Base-by-base conservation (phyloP, 352 stramenopile species). In the Globisporangium splendens region DNA sequence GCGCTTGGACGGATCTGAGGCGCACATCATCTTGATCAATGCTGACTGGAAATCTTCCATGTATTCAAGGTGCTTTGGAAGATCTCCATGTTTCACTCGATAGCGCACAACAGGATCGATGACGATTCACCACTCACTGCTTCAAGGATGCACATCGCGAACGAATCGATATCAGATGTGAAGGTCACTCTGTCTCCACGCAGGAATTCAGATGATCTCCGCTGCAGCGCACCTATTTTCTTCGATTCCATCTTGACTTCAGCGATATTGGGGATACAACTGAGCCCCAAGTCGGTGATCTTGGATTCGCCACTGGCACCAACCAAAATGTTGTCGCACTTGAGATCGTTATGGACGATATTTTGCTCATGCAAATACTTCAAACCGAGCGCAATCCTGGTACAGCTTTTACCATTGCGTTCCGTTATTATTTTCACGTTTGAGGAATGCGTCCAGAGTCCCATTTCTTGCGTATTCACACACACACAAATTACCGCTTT, bases 401-500 rank as follows among this genome's bases (percentile, higher is more conserved):
- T 59, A 46, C n/a, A 63, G 47, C 17, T 44, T 21, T 2, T 50
- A 35, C 56, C 56, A 62, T 17, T 7, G 24, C 10, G 8, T 8
- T 3, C 10, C 38, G 20, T 17, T 49, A 4, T 17, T 50, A 8
- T 17, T 15, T 15, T 46, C 18, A 20, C 24, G 38, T 17, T 38
- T 21, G 2, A 76, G 52, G 11, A 65, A 73, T 3, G 65, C 56
- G 11, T 31, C 59, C 15, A 77, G 54, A 1, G 65, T 69, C 13
- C 66, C 63, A 48, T 72, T 55, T 20, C 44, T 60, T 1, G 66
- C 66, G 14, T 55, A 68, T 35, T 77, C 66, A 46, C 66, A 69
- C n/a, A 73, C 67, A 46, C 75, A 77, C 41, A 75, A 77, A 1
- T n/a, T n/a, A n/a, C n/a, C 53, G 66, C 51, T 66, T 59, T 46